phyloP scores from a whole-genome alignment of 2,329 filamentous ascomycete genomes.

The Stagonosporopsis cucurbitacearum region DNA sequence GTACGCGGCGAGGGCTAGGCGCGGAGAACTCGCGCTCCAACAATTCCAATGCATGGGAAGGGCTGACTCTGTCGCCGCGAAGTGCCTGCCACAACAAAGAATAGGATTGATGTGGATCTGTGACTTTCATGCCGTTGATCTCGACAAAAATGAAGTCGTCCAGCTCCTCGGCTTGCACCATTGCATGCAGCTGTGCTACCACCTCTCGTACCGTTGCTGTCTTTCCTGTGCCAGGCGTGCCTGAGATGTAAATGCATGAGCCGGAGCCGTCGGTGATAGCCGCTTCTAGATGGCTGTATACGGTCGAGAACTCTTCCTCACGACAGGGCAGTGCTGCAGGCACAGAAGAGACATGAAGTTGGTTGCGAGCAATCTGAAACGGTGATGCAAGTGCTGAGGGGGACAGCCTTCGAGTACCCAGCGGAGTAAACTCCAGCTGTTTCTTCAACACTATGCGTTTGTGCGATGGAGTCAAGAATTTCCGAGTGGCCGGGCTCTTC shows the following conservation, averaged over 20 bases:
- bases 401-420: slow-evolving; percentile 86
- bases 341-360: slow-evolving; percentile 92
- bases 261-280: slow-evolving; percentile 93
- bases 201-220: slow-evolving; percentile 97
- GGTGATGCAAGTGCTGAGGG: slow-evolving; percentile 81
- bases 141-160: slow-evolving; percentile 99
- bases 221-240: slow-evolving; percentile 97
- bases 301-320: slow-evolving; percentile 87
- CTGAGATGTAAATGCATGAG: slow-evolving; percentile 98
- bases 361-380: slow-evolving; percentile 86
- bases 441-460: slow-evolving; percentile 80
- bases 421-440: slow-evolving; percentile 89
- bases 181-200: slow-evolving; percentile 84
- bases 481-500: slow-evolving; percentile 57
- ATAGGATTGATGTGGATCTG: slow-evolving; percentile 96
- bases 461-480: slow-evolving; percentile 68
- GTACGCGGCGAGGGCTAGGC: slow-evolving; percentile 86
- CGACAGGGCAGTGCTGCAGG: slow-evolving; percentile 88
- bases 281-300: slow-evolving; percentile 91
- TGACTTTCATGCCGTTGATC: slow-evolving; percentile 99
- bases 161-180: slow-evolving; percentile 86
- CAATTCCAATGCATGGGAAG: slow-evolving; percentile 87
- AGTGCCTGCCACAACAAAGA: slow-evolving; percentile 94
- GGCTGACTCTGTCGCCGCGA: slow-evolving; percentile 89
- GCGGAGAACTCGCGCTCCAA: slow-evolving; percentile 91